Base-by-base conservation (phyloP, 441 rosid species). In the Croton setiger region DNA sequence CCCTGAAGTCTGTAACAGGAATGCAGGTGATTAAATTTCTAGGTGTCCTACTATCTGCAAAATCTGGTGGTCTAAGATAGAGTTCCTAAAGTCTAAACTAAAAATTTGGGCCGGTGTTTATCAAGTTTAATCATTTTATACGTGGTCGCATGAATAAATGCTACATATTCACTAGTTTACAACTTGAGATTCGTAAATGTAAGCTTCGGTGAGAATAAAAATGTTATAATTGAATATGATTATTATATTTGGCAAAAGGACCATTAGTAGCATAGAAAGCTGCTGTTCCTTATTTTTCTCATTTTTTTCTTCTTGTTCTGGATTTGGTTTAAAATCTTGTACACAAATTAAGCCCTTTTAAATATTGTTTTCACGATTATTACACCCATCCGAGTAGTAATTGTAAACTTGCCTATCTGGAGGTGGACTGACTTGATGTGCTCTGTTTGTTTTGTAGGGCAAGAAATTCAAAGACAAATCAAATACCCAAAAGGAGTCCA, bases 401-500 rank as follows among this genome's bases (percentile, higher is more conserved):
- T 64, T 8, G 27, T 27, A 33, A 44, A 13, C 43, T 47, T 13
- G 4, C 14, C 45, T 48, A 10, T 21, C 49, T 33, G 12, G 0
- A 23, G 17, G 23, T 15, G 4, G 37, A 27, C 31, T 23, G 4
- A 14, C 33, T 56, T 23, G 45, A 44, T 43, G 2, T 55, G 14
- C 5, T 68, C 17, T 60, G 33, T 37, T 64, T 60, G 49, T 70
- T 73, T 75, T 76, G 55, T 79, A 96, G 99, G 99, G 97, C 71
- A 93, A 93, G 82, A 96, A 96, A 75, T 96, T 96, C 70, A 96
- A 93, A 82, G 98, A 91, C 78, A 96, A 91, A 80, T 69, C 85
- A 62, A 85, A 86, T 33, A 78, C 77, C 78, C 96, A 87, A 64
- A 80, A 68, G 27, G 97, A 86, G 43, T 77, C 84, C 37, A 82